A percentile compares a stretch with the other conserved stretches of the same genome.
Conservation (phyloP, 2,329 filamentous ascomycete species). For the Cladosporium sp. region DNA sequence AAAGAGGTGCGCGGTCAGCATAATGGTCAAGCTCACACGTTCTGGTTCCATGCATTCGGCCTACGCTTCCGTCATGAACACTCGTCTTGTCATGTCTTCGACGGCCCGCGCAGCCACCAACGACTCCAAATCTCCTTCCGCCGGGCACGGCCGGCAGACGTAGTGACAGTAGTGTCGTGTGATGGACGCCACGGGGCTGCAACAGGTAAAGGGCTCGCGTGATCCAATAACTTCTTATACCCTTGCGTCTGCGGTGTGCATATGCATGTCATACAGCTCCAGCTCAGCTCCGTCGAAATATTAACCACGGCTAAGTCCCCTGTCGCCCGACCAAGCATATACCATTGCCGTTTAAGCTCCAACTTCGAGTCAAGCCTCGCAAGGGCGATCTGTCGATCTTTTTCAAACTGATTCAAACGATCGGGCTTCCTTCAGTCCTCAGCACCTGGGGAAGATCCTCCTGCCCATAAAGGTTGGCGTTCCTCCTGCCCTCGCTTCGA, state of each 20-base stretch:
- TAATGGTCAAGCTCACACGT: neutral
- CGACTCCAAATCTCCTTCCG: constrained; percentile 6
- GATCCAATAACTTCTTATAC: constrained; percentile 1
- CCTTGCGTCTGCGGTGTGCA: neutral
- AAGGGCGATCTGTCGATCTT: constrained; percentile 12
- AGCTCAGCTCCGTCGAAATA: neutral
- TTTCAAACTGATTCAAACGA: constrained; percentile 4
- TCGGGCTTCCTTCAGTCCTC: constrained; percentile 5
- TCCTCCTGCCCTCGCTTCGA: neutral
- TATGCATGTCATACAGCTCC: constrained; percentile 11
- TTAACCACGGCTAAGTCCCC: neutral
- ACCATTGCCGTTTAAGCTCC: neutral
- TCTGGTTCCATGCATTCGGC: neutral
- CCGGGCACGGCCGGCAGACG: constrained; percentile 4
- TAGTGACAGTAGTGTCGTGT: constrained; percentile 2
- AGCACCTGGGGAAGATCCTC: constrained; percentile 16
- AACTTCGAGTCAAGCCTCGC: constrained; percentile 8
- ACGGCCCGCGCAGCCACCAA: constrained; percentile 5
- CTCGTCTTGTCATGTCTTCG: neutral
- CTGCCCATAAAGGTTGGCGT: constrained; percentile 6
- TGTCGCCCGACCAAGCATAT: neutral
- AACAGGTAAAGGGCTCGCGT: constrained; percentile 1
- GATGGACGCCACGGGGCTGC: constrained; percentile 8
- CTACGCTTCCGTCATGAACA: neutral
- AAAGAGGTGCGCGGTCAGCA: neutral